Evolutionary conservation across 1,139 yeast species (phyloP), one percentile per base, ranked within the genome.

Genomic region (Magnusiomyces tetraspermus): DNA sequence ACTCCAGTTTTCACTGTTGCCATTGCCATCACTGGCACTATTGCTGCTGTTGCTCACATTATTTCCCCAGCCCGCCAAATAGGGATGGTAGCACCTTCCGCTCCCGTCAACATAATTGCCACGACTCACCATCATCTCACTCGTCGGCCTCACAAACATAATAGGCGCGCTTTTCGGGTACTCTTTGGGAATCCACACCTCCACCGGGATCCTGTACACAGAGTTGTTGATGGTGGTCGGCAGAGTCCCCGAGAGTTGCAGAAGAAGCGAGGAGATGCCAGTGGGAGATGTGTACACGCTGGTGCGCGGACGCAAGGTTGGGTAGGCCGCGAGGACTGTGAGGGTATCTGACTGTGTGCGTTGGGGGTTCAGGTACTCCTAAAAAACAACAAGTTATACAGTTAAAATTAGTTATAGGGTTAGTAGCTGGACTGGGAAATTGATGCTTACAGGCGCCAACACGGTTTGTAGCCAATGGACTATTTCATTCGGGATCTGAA

Each of bases 21-120:
- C n/a, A n/a, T n/a, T n/a, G n/a, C n/a, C n/a, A n/a, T n/a, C n/a
- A n/a, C n/a, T n/a, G n/a, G n/a, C n/a, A n/a, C n/a, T n/a, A n/a
- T n/a, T n/a, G n/a, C n/a, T n/a, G n/a, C n/a, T n/a, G n/a, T n/a
- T n/a, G n/a, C n/a, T n/a, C n/a, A n/a, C n/a, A n/a, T n/a, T n/a
- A n/a, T n/a, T n/a, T n/a, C n/a, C n/a, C 96, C 96, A 87, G 31
- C 71, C 70, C 1, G 82, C 68, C 48, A 86, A 66, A 53, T 75
- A 77, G 0, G 95, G 94, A 60, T 85, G 84, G 63, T 83, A 85
- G 55, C 88, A 76, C 48, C 72, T 68, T 1, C 96, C 96, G 65
- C 77, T 85, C n/a, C 79, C 69, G 64, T 86, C 95, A 2, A 87
- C 78, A 60, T 78, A 74, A 59, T 82, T 84, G 24, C 85, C 83